Base-by-base conservation (phyloP, 805 yeast genomes). In the Jamesozyma rosinii region DNA sequence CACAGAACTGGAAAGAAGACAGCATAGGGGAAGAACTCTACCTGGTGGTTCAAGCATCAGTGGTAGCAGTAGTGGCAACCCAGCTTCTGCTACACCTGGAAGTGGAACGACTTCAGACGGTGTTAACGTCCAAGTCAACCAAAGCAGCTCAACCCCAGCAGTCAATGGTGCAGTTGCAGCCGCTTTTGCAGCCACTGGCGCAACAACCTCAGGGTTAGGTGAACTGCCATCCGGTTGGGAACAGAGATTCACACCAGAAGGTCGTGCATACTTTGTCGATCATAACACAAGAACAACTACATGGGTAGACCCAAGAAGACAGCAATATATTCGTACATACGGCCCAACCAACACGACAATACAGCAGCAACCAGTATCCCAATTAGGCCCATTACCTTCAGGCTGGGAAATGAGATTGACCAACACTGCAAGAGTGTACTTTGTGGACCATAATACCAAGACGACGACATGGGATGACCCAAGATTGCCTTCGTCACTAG, bases 351-450 rank as follows among this genome's bases (percentile, higher is more conserved):
- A 79, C 57, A 83, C 95, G 4, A 87, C 96, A 18, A 87, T 90
- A 53, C 96, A 89, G 68, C 97, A 92, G 57, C 98, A 92, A 70
- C 95, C 97, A 26, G 95, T 92, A 11, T 83, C 95, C 36, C 97
- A 94, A 61, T 74, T 92, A 65, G 98, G 98, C 15, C 98, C 98
- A 42, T 72, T 92, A 59, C 99, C 99, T 38, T 79, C 90, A 43
- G 99, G 99, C 43, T 92, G 99, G 99, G 99, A 92, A 71, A 92
- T 92, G 99, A 83, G 99, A 67, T 76, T 92, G 59, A 94, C 99
- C 35, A 92, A 92, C 66, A 92, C 98, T 1, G 97, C 98, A 9
- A 79, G 99, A 64, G 98, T 92, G 19, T 92, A 92, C 65, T 92
- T 92, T 65, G 99, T 92, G 52, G 99, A 92, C 66, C 99, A 92